phyloP scores from a whole-genome alignment of 352 stramenopile species.

The Phytophthora constricta region DNA sequence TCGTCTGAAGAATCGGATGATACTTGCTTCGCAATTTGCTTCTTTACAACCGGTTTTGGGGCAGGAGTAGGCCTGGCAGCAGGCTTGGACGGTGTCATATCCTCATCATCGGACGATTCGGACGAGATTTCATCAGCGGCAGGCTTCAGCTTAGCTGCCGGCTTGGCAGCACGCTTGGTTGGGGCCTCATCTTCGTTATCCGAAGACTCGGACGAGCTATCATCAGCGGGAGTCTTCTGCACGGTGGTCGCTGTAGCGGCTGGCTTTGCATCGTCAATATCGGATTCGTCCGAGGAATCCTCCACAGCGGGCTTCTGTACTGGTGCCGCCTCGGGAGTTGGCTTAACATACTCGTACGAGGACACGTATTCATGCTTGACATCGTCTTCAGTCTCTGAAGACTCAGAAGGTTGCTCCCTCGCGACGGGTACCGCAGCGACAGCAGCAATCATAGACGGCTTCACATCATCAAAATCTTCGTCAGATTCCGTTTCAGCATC shows the following conservation, averaged over 20 bases:
- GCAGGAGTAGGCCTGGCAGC: background rate
- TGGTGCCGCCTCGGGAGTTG: slow-evolving; percentile 7
- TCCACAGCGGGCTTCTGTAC: background rate
- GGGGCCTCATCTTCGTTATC: slow-evolving; percentile 19
- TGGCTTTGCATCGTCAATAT: slow-evolving; percentile 17
- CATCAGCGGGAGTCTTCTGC: slow-evolving; percentile 20
- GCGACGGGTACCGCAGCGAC: background rate
- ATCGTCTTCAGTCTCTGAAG: background rate
- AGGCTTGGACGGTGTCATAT: background rate
- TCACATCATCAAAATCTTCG: slow-evolving; percentile 41
- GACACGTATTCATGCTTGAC: slow-evolving; percentile 7
- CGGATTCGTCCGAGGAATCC: slow-evolving; percentile 8
- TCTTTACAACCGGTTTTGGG: slow-evolving; percentile 19
- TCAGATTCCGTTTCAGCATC: slow-evolving; percentile 25
- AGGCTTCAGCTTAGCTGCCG: background rate
- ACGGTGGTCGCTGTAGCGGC: slow-evolving; percentile 1
- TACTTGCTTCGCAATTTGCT: slow-evolving; percentile 6
- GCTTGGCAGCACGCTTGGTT: slow-evolving; percentile 4
- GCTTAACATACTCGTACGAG: slow-evolving; percentile 14
- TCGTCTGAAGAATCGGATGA: slow-evolving; percentile 20
- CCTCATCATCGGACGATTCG: slow-evolving; percentile 4
- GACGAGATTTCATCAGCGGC: slow-evolving; percentile 1
- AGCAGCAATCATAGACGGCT: slow-evolving; percentile 7
- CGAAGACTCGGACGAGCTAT: slow-evolving; percentile 36
- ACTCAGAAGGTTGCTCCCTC: slow-evolving; percentile 3